Evolutionary conservation across 176 grass and related monocot genomes (phyloP), one percentile per base, ranked within the genome.

Genomic region (Carex myosuroides): DNA sequence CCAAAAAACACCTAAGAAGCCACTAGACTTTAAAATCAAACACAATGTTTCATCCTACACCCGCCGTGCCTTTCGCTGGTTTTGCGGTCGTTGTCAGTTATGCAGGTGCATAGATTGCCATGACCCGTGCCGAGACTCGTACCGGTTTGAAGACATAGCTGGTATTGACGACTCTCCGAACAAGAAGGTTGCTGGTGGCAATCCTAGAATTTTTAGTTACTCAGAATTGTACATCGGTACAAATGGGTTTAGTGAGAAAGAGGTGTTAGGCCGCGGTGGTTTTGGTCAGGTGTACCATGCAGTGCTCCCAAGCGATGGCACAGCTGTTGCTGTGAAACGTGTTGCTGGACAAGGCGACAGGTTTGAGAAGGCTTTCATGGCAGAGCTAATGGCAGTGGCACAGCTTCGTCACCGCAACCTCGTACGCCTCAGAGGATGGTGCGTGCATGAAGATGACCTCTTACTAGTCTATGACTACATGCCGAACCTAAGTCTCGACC

Each of bases 391-490:
- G 1, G 92, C 92, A 1, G 92, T 97, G 8, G 94, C 94, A 24
- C 82, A 90, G 70, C 90, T 97, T 21, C 90, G 94, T 12, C 94
- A 97, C 82, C 92, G 94, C 44, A 97, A 97, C 60, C 88, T 97
- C 1, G 90, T 97, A 24, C 85, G 87, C 2, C 88, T 97, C 37
- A 88, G 94, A 3, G 94, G 94, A 0, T 97, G 94, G 94, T 97
- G 94, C 85, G 78, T 97, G 13, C 81, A 89, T 12, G 90, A 85
- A 76, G 80, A 90, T 20, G 87, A 91, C 81, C 90, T 94, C 6
- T 88, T 97, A 58, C 90, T 97, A 10, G 94, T 97, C 12, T 97
- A 97, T 54, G 94, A 97, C 63, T 97, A 94, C 94, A 97, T 97
- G 94, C 86, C 94, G 18, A 97, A 97, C 73, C 92, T 87, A 59